Conservation (phyloP, 2,329 filamentous ascomycete genomes). For the Chaetomium sp. region DNA sequence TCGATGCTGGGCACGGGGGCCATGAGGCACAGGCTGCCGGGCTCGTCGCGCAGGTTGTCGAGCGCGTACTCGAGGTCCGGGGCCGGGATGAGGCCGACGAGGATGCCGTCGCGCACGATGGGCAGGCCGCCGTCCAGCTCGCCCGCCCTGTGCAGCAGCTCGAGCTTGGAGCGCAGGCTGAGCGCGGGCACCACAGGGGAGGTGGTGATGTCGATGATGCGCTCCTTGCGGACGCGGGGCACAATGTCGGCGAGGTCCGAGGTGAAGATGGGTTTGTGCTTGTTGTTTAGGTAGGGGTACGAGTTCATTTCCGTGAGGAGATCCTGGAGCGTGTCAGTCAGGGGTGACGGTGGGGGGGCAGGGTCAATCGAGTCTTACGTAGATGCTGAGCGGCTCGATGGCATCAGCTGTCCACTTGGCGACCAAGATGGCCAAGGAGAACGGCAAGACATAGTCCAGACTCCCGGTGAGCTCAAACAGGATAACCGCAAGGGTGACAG, state of each 20-base stretch:
- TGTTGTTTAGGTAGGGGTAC: constrained; percentile 97
- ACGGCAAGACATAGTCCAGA: constrained; percentile 91
- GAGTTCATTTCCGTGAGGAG: constrained; percentile 95
- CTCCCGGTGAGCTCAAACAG: constrained; percentile 95
- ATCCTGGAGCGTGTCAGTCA: constrained; percentile 56
- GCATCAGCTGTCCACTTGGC: constrained; percentile 99
- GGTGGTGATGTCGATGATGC: constrained; percentile 84
- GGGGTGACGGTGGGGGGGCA: constrained; percentile 6
- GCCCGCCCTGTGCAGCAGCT: constrained; percentile 78
- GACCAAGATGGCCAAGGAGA: constrained; percentile 87
- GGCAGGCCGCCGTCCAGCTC: constrained; percentile 92
- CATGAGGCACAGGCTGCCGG: constrained; percentile 79
- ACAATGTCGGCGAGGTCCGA: constrained; percentile 86
- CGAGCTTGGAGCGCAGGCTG: constrained; percentile 77
- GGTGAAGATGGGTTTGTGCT: constrained; percentile 88
- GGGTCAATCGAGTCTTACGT: constrained; percentile 55
- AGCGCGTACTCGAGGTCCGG: constrained; percentile 93
- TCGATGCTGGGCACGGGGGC: constrained; percentile 64
- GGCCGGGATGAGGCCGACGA: constrained; percentile 90
- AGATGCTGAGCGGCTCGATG: constrained; percentile 91
- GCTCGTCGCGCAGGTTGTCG: constrained; percentile 78
- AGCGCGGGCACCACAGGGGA: constrained; percentile 78
- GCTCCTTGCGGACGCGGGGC: constrained; percentile 69
- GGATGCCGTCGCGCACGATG: constrained; percentile 73
- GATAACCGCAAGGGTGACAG: constrained; percentile 91